Evolutionary conservation across 176 grass and related monocot genomes (phyloP).

Genomic region (Tillandsia fasciculata): DNA sequence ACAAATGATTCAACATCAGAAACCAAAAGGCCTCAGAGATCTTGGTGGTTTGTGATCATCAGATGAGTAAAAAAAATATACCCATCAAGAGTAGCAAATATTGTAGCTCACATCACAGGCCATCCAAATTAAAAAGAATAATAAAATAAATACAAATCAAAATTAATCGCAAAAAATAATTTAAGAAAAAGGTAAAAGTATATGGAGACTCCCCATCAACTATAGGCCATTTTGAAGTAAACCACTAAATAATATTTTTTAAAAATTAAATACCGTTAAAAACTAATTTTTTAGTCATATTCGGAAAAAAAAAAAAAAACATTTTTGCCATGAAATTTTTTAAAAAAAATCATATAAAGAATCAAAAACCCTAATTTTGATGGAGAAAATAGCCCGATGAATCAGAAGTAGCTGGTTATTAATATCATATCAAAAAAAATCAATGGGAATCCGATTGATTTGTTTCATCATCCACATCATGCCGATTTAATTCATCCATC

Average conservation of each 20-base stretch:
- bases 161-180: neutral
- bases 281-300: no score
- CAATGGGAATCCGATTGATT: slow-evolving; percentile 46
- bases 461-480: slow-evolving; percentile 27
- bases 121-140: neutral
- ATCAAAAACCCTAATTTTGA: neutral
- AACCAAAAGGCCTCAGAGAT: slow-evolving; percentile 38
- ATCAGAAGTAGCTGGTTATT: slow-evolving; percentile 52
- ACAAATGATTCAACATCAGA: neutral
- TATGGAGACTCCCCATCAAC: no score
- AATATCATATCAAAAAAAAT: slow-evolving; percentile 33
- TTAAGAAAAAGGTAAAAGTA: no score
- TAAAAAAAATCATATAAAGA: neutral
- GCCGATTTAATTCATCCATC: neutral
- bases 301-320: no score
- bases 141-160: neutral
- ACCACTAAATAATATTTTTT: no score
- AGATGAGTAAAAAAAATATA: neutral
- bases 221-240: no score
- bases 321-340: no score
- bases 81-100: slow-evolving; percentile 73
- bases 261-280: no score
- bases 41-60: slow-evolving; percentile 54
- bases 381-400: neutral
- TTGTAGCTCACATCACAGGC: slow-evolving; percentile 29